phyloP scores from a whole-genome alignment of 768 basidiomycete genomes.

The Boletus rubropictus region DNA sequence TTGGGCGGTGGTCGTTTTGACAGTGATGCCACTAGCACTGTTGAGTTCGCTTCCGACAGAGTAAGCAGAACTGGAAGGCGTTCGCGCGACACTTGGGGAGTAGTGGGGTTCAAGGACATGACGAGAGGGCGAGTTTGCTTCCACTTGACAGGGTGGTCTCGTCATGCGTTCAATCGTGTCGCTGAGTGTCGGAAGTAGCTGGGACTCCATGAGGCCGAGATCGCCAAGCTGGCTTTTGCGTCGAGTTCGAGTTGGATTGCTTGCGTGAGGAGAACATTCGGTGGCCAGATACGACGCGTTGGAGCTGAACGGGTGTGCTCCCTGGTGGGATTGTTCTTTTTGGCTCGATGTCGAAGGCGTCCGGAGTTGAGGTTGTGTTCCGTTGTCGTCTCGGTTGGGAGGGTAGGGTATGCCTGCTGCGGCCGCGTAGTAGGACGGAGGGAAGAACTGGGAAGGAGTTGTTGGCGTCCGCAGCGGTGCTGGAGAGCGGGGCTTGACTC shows the following conservation, averaged over 20 bases:
- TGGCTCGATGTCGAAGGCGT: slow-evolving; percentile 1
- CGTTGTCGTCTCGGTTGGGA: slow-evolving; percentile 4
- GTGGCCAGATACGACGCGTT: slow-evolving; percentile 6
- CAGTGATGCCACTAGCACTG: not conserved
- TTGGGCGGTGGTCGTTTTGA: slow-evolving; percentile 1
- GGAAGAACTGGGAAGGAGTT: slow-evolving; percentile 39
- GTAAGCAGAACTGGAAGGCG: slow-evolving; percentile 16
- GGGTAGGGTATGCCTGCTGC: slow-evolving; percentile 38
- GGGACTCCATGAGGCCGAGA: slow-evolving; percentile 55
- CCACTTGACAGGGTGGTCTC: slow-evolving; percentile 37
- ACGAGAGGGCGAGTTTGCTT: slow-evolving; percentile 8
- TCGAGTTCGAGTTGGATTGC: slow-evolving; percentile 6
- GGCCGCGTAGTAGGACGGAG: slow-evolving; percentile 53
- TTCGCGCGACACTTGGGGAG: slow-evolving; percentile 9
- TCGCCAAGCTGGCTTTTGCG: slow-evolving; percentile 43
- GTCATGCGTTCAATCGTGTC: slow-evolving; percentile 78
- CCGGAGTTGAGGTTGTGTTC: not conserved
- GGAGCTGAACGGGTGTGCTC: slow-evolving; percentile 11
- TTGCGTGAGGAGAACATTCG: slow-evolving; percentile 5
- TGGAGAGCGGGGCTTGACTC: slow-evolving; percentile 40
- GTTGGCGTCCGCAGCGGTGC: slow-evolving; percentile 27
- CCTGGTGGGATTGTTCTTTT: slow-evolving; percentile 2
- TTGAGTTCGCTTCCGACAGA: slow-evolving; percentile 6
- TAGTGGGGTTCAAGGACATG: not conserved
- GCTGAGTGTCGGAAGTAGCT: slow-evolving; percentile 61